phyloP scores from a whole-genome alignment of 2,329 filamentous ascomycete genomes.

The Alternaria novae-zelandiae region DNA sequence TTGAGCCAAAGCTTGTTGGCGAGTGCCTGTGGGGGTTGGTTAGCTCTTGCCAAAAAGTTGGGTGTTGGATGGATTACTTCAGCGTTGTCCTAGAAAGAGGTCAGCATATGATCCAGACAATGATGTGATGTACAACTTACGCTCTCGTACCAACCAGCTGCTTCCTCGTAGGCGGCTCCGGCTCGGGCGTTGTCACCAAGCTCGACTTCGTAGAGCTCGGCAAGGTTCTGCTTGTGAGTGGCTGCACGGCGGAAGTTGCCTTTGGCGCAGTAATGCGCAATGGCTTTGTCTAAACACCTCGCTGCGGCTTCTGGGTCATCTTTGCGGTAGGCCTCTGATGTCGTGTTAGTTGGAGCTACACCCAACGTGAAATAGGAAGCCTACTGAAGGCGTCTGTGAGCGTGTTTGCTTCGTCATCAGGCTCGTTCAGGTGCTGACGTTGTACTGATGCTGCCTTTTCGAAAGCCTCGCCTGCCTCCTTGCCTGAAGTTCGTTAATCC shows the following conservation, averaged over 20 bases:
- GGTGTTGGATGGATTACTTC: slow-evolving; percentile 32
- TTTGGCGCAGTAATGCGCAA: slow-evolving; percentile 84
- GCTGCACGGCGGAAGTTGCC: slow-evolving; percentile 92
- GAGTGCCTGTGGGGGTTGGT: slow-evolving; percentile 57
- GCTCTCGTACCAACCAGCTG: slow-evolving; percentile 83
- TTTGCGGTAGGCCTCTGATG: slow-evolving; percentile 78
- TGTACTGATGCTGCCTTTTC: slow-evolving; percentile 85
- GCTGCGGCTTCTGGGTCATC: slow-evolving; percentile 83
- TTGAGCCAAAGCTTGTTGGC: slow-evolving; percentile 95
- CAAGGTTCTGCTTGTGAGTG: slow-evolving; percentile 86
- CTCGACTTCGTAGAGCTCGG: slow-evolving; percentile 83
- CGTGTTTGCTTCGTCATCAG: slow-evolving; percentile 89
- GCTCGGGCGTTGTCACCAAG: slow-evolving; percentile 79
- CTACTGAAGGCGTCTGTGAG: slow-evolving; percentile 83
- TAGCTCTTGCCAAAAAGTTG: slow-evolving; percentile 30
- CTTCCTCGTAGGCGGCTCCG: slow-evolving; percentile 81
- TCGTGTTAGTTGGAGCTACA: slow-evolving; percentile 11
- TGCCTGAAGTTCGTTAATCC: slow-evolving; percentile 60
- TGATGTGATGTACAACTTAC: slow-evolving; percentile 28
- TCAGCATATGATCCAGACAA: slow-evolving; percentile 21
- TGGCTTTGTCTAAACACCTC: slow-evolving; percentile 77
- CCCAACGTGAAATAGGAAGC: not conserved
- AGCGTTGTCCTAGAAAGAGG: slow-evolving; percentile 40
- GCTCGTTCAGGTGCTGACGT: slow-evolving; percentile 81
- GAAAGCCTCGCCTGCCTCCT: slow-evolving; percentile 85